Evolutionary conservation across 2,329 filamentous ascomycete genomes (phyloP).

Genomic region (Neocucurbitaria cava): DNA sequence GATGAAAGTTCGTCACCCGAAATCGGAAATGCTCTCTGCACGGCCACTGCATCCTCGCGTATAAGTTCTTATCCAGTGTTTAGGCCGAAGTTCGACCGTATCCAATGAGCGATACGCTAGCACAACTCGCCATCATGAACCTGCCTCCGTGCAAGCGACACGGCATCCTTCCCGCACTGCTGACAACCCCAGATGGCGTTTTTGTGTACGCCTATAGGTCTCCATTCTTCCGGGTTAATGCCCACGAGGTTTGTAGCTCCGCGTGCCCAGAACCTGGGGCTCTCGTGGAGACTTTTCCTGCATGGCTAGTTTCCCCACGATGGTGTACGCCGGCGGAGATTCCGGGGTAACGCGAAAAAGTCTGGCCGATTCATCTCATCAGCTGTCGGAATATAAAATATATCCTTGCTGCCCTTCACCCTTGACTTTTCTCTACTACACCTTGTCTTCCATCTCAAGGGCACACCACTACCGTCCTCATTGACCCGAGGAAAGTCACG

Average conservation of each 20-base stretch:
- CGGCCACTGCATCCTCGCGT: not conserved
- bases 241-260: not conserved
- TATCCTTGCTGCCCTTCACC: constrained; percentile 10
- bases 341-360: constrained; percentile 15
- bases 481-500: not conserved
- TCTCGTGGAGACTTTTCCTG: constrained; percentile 5
- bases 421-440: not conserved
- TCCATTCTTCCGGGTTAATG: not conserved
- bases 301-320: constrained; percentile 16
- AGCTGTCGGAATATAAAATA: not conserved
- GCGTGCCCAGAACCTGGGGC: constrained; percentile 3
- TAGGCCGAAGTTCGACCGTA: not conserved
- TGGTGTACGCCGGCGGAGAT: constrained; percentile 5
- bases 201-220: not conserved
- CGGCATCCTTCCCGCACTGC: not conserved
- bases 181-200: not conserved
- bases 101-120: not conserved
- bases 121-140: not conserved
- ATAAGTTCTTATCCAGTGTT: not conserved
- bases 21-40: not conserved
- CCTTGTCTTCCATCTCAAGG: constrained; percentile 4
- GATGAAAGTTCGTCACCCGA: not conserved
- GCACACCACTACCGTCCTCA: not conserved
- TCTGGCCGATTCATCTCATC: constrained; percentile 2
- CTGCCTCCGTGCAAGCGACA: not conserved